A percentile compares a stretch with the other conserved stretches of the same genome.
Conservation (phyloP, 345 rosid genomes). For the Mangifera indica region DNA sequence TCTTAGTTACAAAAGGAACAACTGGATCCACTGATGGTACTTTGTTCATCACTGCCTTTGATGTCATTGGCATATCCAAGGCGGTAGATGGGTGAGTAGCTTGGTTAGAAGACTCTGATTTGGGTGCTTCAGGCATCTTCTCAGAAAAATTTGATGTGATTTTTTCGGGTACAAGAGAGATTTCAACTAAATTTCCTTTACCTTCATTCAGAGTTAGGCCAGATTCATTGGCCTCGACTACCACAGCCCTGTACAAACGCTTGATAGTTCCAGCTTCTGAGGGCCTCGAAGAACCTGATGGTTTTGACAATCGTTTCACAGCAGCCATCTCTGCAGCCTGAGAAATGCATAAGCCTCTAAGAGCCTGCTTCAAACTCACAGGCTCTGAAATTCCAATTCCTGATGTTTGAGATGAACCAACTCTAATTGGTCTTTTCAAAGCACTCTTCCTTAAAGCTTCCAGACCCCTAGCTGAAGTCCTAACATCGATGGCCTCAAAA, state of each 20-base stretch:
- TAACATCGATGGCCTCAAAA: slow-evolving; percentile 54
- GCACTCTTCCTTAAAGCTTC: slow-evolving; percentile 54
- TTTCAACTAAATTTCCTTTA: slow-evolving; percentile 50
- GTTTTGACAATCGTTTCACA: slow-evolving; percentile 63
- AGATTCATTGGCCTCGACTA: slow-evolving; percentile 59
- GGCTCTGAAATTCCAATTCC: slow-evolving; percentile 71
- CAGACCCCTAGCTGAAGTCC: slow-evolving; percentile 42
- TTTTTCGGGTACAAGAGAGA: slow-evolving; percentile 61
- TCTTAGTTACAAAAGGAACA: slow-evolving; percentile 23
- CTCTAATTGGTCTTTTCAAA: slow-evolving; percentile 68
- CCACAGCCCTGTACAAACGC: slow-evolving; percentile 58
- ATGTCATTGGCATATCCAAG: slow-evolving; percentile 21
- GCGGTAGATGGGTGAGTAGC: slow-evolving; percentile 24
- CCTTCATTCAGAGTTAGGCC: slow-evolving; percentile 41
- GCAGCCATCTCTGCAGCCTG: slow-evolving; percentile 92
- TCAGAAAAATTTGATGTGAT: slow-evolving; percentile 26
- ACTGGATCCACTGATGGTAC: slow-evolving; percentile 23
- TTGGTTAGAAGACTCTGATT: slow-evolving; percentile 28
- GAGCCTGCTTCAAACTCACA: slow-evolving; percentile 77
- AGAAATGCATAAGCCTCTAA: slow-evolving; percentile 75
- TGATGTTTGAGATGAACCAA: slow-evolving; percentile 51
- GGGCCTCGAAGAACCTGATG: slow-evolving; percentile 38
- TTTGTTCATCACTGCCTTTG: slow-evolving; percentile 22
- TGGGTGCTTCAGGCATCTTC: slow-evolving; percentile 27
- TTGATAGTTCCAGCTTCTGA: slow-evolving; percentile 65